Percentiles rank a stretch among this genome's conserved stretches.
Conservation (phyloP, 768 basidiomycete genomes). For the Suillus subluteus region DNA sequence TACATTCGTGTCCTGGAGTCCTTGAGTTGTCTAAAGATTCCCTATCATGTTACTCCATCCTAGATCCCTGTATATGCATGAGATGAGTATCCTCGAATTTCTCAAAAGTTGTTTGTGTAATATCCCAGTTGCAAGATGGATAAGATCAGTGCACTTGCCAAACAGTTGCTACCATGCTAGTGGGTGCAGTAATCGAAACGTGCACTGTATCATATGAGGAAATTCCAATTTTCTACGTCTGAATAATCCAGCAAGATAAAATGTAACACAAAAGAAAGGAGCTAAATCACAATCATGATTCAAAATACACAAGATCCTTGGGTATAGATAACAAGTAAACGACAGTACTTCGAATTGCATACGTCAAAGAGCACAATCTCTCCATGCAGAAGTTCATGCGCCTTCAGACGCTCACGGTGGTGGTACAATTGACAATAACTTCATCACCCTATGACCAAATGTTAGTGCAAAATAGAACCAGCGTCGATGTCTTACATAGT, state of each 20-base stretch:
- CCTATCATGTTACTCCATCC: background rate
- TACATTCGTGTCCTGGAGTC: background rate
- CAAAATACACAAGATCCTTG: background rate
- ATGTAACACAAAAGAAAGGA: background rate
- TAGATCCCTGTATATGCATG: background rate
- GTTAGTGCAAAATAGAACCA: background rate
- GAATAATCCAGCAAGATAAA: background rate
- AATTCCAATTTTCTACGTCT: background rate
- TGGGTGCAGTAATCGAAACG: background rate
- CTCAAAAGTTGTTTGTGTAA: background rate
- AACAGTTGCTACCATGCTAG: background rate
- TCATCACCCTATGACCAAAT: background rate
- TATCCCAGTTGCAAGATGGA: background rate
- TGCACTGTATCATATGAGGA: background rate
- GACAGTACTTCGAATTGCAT: background rate
- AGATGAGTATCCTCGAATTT: background rate
- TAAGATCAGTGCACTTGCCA: background rate
- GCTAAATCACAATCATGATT: background rate
- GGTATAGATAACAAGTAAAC: background rate
- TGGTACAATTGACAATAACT: background rate
- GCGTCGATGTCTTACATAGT: slow-evolving; percentile 21
- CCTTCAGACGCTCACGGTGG: background rate
- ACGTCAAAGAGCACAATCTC: background rate
- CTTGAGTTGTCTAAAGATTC: background rate
- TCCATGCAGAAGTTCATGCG: background rate